Evolutionary conservation across 192 early-diverging fungal genomes (phyloP), one percentile per base, ranked within the genome.

Genomic region (Entrophospora sp.): DNA sequence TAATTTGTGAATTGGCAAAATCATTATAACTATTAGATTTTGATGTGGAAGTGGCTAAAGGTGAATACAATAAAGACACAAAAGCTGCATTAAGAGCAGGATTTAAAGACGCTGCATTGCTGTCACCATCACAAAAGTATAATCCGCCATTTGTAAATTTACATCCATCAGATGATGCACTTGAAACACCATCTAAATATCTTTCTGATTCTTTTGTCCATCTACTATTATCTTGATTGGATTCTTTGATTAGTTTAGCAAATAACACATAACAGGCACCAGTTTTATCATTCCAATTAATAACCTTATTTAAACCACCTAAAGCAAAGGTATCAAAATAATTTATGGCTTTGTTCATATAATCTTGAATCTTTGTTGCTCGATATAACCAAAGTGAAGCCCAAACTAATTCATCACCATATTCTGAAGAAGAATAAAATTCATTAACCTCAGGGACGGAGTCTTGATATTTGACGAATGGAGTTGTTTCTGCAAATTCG

Each of bases 361-460:
- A 85, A 8, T 42, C 66, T 12, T 62, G 4, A 25, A 79, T 68
- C 14, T 72, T 71, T 3, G 82, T 82, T 3, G 81, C 73, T 35
- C 65, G 69, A 67, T 76, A 81, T 62, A 85, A 70, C 83, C 83
- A 85, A 8, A 78, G 69, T 20, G 82, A 81, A 38, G 72, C 82
- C 73, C 66, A 84, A 1, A 80, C 76, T 0, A 85, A 60, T 55
- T 85, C 75, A 51, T 79, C 74, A 13, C 66, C 51, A 52, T 71
- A 80, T 18, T 53, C 59, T 13, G 67, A 73, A 5, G 82, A 79
- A 1, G 43, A 37, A 44, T 85, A 85, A 31, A 70, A 75, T 38
- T 69, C 73, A 2, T 44, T 27, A 2, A 48, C 67, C 8, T 67
- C 77, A 22, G 79, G 71, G 20, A 81, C 68, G 8, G 73, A 71